Evolutionary conservation across 495 filamentous ascomycete species (phyloP), one percentile per base, ranked within the genome.

Genomic region (Pyronema omphalodes): DNA sequence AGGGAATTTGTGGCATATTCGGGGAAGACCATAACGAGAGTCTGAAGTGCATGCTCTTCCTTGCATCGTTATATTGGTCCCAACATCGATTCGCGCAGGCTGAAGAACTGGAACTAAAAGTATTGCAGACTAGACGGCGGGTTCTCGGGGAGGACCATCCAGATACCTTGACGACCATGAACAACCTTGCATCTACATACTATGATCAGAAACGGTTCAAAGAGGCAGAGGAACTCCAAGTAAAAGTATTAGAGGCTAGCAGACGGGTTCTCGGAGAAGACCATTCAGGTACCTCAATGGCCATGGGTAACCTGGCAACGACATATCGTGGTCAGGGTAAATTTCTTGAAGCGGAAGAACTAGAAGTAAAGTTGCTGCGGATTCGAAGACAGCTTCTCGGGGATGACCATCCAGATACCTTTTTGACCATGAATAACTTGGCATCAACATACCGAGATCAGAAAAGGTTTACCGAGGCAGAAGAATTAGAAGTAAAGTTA

Each of bases 241-340:
- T n/a, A n/a, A n/a, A n/a, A n/a, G n/a, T n/a, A n/a, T n/a, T n/a
- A n/a, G n/a, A n/a, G n/a, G n/a, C n/a, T n/a, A n/a, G n/a, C n/a
- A n/a, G n/a, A n/a, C n/a, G n/a, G n/a, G n/a, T n/a, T n/a, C n/a
- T n/a, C n/a, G n/a, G n/a, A n/a, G n/a, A n/a, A n/a, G n/a, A n/a
- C n/a, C n/a, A n/a, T n/a, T n/a, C n/a, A n/a, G n/a, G n/a, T n/a
- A n/a, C n/a, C n/a, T n/a, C n/a, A n/a, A 62, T 51, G 1, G 68
- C 59, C 41, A 69, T 69, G 62, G 23, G 23, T 17, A 67, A 65
- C 43, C 57, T 71, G 9, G 68, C 66, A n/a, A 59, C 44, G 19
- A 59, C 54, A 46, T 54, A 59, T 59, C 29, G 39, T 51, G 37
- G 19, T 14, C 61, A 56, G 57, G 58, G 57, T 15, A 43, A 48